These are phyloP conservation scores for Flaveria linearis DNA, from an alignment of 129 eudicot genomes.

Conservation along the genomic window DNA sequence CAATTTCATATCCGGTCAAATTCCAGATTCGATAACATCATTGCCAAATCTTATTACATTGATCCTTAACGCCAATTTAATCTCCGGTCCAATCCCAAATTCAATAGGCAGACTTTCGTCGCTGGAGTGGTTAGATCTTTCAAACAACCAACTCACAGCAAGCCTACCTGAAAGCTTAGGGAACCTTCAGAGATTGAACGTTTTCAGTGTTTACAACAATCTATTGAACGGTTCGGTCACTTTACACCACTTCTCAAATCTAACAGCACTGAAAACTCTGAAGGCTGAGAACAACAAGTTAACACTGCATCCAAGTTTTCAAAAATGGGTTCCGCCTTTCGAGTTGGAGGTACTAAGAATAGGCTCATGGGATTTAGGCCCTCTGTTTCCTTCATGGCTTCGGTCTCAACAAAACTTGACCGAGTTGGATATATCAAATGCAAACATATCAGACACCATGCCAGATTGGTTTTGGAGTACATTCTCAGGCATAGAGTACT, in stretches of 20 bases:
- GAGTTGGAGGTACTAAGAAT: conserved; percentile 19
- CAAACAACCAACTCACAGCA: conserved; percentile 11
- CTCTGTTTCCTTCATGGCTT: conserved; percentile 50
- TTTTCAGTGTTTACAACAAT: conserved; percentile 17
- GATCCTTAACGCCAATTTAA: background rate
- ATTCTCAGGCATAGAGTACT: conserved; percentile 11
- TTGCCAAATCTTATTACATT: conserved; percentile 15
- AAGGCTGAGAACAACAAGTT: conserved; percentile 25
- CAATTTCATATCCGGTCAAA: conserved; percentile 27
- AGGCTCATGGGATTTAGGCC: conserved; percentile 31
- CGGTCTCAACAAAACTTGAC: conserved; percentile 33
- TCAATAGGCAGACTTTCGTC: conserved; percentile 11
- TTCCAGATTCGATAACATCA: conserved; percentile 31
- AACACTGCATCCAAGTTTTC: background rate
- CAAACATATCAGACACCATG: conserved; percentile 30
- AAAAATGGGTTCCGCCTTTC: conserved; percentile 37
- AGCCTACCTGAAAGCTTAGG: conserved; percentile 27
- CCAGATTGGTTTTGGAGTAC: conserved; percentile 45
- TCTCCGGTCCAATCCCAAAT: conserved; percentile 14
- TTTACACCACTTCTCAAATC: conserved; percentile 28
- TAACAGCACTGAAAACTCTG: conserved; percentile 4
- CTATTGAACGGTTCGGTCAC: conserved; percentile 33
- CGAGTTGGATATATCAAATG: conserved; percentile 27
- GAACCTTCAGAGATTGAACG: conserved; percentile 7
- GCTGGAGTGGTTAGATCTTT: conserved; percentile 16